These are phyloP conservation scores for Globisporangium barbulae DNA, from an alignment of 352 stramenopile species.

Conservation along the genomic window DNA sequence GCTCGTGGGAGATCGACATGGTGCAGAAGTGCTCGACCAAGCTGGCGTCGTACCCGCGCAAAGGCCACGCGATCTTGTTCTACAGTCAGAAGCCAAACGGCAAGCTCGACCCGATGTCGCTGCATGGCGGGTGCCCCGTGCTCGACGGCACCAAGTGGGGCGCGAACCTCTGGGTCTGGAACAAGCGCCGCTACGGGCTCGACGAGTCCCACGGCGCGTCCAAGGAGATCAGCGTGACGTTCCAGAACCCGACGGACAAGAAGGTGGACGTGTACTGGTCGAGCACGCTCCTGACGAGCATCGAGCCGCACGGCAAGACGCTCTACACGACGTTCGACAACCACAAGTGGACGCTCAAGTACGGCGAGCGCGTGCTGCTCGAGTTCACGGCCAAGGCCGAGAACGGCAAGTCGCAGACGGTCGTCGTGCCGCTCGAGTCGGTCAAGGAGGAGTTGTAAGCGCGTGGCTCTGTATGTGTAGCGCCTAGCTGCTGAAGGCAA, in stretches of 20 bases:
- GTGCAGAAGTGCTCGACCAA: conserved; percentile 74
- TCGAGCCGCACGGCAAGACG: conserved; percentile 38
- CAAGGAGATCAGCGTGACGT: conserved; percentile 52
- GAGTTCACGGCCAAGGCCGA: conserved; percentile 43
- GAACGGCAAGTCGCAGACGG: conserved; percentile 47
- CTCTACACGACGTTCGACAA: conserved; percentile 62
- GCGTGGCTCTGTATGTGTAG: conserved; percentile 14
- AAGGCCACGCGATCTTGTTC: conserved; percentile 95
- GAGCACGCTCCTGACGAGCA: conserved; percentile 61
- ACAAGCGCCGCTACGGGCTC: conserved; percentile 79
- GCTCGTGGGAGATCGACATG: conserved; percentile 76
- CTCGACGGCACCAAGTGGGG: conserved; percentile 94
- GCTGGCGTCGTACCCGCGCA: conserved; percentile 72
- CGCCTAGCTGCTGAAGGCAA: neutral
- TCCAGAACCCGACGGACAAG: conserved; percentile 60
- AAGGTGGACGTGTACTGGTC: conserved; percentile 66
- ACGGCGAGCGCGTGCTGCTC: conserved; percentile 45
- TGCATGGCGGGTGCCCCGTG: conserved; percentile 95
- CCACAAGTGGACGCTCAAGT: conserved; percentile 72
- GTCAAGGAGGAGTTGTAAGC: conserved; percentile 48
- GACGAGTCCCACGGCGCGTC: conserved; percentile 25
- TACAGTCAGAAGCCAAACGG: conserved; percentile 96
- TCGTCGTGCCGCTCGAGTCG: conserved; percentile 37
- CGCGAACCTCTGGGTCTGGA: conserved; percentile 98
- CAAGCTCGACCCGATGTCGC: conserved; percentile 77